Conservation (phyloP, 805 yeast genomes). For the Pichia paraexigua region DNA sequence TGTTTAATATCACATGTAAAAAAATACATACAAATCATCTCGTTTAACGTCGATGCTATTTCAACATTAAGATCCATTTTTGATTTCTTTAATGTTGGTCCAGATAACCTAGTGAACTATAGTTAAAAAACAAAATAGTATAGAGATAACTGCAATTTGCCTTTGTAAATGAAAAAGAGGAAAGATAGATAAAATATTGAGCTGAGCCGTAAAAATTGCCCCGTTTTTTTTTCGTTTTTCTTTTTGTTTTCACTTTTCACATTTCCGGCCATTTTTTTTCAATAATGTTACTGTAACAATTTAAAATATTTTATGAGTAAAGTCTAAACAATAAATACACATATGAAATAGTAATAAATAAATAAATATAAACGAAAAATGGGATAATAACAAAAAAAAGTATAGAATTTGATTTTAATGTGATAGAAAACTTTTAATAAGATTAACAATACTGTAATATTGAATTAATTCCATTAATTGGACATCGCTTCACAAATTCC, state of each 20-base stretch:
- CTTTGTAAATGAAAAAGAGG: not conserved
- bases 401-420: not conserved
- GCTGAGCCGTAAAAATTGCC: not conserved
- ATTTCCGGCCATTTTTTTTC: no score
- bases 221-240: not conserved
- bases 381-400: not conserved
- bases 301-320: not conserved
- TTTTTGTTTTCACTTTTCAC: no score
- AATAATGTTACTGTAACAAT: no score
- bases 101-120: not conserved
- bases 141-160: not conserved
- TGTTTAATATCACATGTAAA: not conserved
- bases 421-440: not conserved
- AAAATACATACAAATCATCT: conserved; percentile 7
- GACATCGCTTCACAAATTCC: conserved; percentile 51
- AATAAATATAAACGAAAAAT: not conserved
- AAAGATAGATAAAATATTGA: no score
- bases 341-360: not conserved
- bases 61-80: not conserved
- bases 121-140: no score
- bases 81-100: no score
- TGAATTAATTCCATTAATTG: not conserved
- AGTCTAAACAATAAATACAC: not conserved
- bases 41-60: not conserved
- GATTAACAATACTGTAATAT: not conserved